Conservation (phyloP, 2,329 filamentous ascomycete genomes). For the Lachnellula arida region DNA sequence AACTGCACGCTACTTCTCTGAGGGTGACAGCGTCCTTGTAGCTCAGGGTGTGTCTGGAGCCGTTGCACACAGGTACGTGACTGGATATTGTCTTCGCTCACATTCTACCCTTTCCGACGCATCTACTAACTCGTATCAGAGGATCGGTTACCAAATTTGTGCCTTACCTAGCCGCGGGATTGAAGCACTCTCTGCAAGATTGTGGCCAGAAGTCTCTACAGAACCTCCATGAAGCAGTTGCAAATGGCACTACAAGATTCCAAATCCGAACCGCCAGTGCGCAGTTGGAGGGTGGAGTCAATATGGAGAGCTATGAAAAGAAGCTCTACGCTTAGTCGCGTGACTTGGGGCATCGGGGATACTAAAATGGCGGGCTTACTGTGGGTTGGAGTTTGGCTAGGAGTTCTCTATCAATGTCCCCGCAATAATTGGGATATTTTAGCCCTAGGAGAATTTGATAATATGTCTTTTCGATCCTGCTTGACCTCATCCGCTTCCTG, state of each 20-base stretch:
- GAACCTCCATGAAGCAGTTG: constrained; percentile 71
- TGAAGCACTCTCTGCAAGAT: constrained; percentile 97
- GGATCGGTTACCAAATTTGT: constrained; percentile 86
- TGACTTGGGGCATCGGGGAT: too few species aligned
- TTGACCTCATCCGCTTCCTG: too few species aligned
- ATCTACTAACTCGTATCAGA: constrained; percentile 1
- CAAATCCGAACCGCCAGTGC: constrained; percentile 92
- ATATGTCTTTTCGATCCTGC: too few species aligned
- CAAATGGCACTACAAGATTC: constrained; percentile 75
- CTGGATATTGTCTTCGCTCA: background rate
- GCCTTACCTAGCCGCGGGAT: constrained; percentile 88
- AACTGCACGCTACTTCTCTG: constrained; percentile 96
- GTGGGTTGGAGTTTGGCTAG: too few species aligned
- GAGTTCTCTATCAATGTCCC: too few species aligned
- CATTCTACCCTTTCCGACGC: background rate
- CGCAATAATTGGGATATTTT: too few species aligned
- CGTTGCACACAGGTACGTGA: constrained; percentile 61
- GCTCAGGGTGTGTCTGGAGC: constrained; percentile 93
- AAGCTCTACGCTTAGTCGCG: constrained; percentile 81
- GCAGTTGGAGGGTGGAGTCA: constrained; percentile 93
- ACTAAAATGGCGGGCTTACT: too few species aligned
- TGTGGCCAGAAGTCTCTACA: constrained; percentile 78
- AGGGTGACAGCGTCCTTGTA: constrained; percentile 90
- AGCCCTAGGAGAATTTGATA: too few species aligned
- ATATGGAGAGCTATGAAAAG: constrained; percentile 99